A percentile compares a stretch with the other conserved stretches of the same genome.
These are phyloP conservation scores for Daldinia sp. DNA, from an alignment of 2,329 filamentous ascomycete genomes.

Conservation along the genomic window DNA sequence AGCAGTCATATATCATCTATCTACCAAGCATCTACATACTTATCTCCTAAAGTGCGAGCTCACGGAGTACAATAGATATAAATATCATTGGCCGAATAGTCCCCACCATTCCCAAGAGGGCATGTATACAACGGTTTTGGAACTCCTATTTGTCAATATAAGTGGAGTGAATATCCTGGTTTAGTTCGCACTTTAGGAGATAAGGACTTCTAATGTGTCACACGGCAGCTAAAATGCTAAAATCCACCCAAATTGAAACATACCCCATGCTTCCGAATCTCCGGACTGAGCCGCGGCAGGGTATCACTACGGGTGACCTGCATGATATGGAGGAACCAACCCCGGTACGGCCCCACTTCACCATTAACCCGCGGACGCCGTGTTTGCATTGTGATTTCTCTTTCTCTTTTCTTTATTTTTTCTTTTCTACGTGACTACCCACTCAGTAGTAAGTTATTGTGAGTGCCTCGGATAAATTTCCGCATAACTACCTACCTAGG, in stretches of 20 bases:
- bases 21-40: neutral
- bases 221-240: neutral
- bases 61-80: neutral
- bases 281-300: constrained; percentile 2
- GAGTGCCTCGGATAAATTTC: neutral
- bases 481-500: neutral
- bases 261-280: constrained; percentile 1
- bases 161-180: neutral
- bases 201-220: neutral
- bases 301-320: neutral
- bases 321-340: neutral
- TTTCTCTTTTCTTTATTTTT: no score
- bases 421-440: no score
- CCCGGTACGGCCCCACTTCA: neutral
- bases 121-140: neutral
- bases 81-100: neutral
- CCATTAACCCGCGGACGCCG: neutral
- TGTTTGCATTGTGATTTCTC: neutral
- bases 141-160: neutral
- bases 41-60: constrained; percentile 3
- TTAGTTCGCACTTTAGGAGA: constrained; percentile 1
- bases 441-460: neutral
- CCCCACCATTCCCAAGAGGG: neutral
- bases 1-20: neutral
- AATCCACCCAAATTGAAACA: neutral